Evolutionary conservation across 768 basidiomycete species (phyloP).

Genomic region (Tubosaeta brunneosetosa): DNA sequence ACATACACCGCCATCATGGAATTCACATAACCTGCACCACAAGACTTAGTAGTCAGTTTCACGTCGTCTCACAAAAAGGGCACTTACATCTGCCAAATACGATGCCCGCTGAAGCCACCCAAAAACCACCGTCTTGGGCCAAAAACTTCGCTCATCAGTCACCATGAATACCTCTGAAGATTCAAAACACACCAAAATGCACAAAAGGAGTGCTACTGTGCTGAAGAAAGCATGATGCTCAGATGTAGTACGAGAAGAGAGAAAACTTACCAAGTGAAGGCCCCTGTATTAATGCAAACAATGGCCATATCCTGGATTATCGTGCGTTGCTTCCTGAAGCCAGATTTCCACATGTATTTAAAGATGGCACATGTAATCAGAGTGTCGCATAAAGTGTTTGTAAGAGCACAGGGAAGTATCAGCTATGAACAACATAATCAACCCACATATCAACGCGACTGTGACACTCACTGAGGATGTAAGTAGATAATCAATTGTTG

Average conservation of each 20-base stretch:
- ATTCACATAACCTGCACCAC: slow-evolving; percentile 10
- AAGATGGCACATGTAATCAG: slow-evolving; percentile 6
- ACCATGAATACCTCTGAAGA: not conserved
- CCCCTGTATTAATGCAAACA: slow-evolving; percentile 12
- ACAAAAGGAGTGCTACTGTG: not conserved
- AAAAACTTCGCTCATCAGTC: slow-evolving; percentile 1
- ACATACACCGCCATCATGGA: slow-evolving; percentile 15
- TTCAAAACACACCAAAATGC: slow-evolving; percentile 5
- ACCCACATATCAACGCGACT: not conserved
- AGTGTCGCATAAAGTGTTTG: not conserved
- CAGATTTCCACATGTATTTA: slow-evolving; percentile 18
- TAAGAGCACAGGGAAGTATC: not conserved
- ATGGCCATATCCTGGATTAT: slow-evolving; percentile 8
- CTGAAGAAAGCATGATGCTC: not conserved
- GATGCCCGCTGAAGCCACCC: slow-evolving; percentile 1
- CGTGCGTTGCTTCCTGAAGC: slow-evolving; percentile 5
- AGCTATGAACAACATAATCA: slow-evolving; percentile 2
- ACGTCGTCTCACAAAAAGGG: not conserved
- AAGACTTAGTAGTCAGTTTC: not conserved
- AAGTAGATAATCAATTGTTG: not conserved
- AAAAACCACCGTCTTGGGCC: not conserved
- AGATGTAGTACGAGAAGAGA: not conserved
- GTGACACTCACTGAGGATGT: not conserved
- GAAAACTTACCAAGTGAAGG: slow-evolving; percentile 8
- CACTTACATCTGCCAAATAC: slow-evolving; percentile 5